phyloP scores from a whole-genome alignment of 495 filamentous ascomycete species.

The Hypoxylon rickii region DNA sequence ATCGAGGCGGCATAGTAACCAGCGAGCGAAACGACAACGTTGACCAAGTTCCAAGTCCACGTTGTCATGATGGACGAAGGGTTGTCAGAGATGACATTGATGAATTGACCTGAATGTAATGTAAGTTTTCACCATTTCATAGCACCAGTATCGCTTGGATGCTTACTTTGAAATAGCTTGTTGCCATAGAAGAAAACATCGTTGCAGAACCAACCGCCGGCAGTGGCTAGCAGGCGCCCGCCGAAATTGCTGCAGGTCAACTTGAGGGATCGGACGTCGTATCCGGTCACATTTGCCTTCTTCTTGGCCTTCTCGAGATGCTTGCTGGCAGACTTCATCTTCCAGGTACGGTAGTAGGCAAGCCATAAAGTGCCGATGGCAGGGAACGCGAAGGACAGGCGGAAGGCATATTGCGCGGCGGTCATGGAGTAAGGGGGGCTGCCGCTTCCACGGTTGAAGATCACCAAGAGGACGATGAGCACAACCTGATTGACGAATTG shows the following conservation, averaged over 20 bases:
- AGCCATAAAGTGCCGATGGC: constrained; percentile 90
- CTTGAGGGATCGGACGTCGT: constrained; percentile 78
- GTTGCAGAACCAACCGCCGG: constrained; percentile 85
- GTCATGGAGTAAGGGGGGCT: constrained; percentile 72
- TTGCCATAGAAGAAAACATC: constrained; percentile 98
- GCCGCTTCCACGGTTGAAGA: constrained; percentile 76
- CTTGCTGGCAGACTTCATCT: constrained; percentile 76
- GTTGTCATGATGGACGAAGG: constrained; percentile 69
- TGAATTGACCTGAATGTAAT: constrained; percentile 63
- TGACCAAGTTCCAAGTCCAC: constrained; percentile 90
- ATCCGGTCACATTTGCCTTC: constrained; percentile 83
- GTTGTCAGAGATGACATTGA: constrained; percentile 67
- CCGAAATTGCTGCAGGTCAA: constrained; percentile 79
- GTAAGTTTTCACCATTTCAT: constrained; percentile 10
- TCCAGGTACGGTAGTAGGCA: constrained; percentile 85
- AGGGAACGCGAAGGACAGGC: constrained; percentile 81
- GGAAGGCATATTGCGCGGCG: constrained; percentile 81
- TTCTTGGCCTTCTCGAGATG: constrained; percentile 77
- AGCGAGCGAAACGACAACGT: constrained; percentile 76
- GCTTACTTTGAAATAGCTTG: constrained; percentile 83
- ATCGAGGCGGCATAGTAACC: constrained; percentile 83
- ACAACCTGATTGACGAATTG: constrained; percentile 89
- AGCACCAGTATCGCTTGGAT: background rate
- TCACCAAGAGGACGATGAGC: constrained; percentile 77
- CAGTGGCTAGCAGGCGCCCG: constrained; percentile 80